A percentile compares a stretch with the other conserved stretches of the same genome.
phyloP scores from a whole-genome alignment of 2,329 filamentous ascomycete species.

The Mariannaea sp. region DNA sequence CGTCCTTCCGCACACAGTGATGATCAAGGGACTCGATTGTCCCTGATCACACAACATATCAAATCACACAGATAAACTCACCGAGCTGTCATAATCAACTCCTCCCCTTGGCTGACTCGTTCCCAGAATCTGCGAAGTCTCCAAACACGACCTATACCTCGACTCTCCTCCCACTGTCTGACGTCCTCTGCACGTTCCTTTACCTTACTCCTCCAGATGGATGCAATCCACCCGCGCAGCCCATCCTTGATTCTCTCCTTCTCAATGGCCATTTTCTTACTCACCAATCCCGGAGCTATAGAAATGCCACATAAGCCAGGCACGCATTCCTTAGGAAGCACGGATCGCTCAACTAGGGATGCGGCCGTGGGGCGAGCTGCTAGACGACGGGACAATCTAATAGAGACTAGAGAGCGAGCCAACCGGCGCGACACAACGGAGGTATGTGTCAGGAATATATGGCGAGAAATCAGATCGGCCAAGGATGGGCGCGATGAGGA shows the following conservation, averaged over 20 bases:
- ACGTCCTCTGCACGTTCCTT: conserved; percentile 54
- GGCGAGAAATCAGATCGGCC: conserved; percentile 64
- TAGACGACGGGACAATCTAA: conserved; percentile 66
- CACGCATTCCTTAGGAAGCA: conserved; percentile 68
- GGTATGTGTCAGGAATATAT: conserved; percentile 70
- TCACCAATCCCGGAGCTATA: conserved; percentile 66
- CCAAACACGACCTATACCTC: conserved; percentile 62
- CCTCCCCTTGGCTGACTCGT: conserved; percentile 53
- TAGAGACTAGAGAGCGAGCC: conserved; percentile 66
- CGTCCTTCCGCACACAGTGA: background rate
- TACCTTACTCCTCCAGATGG: conserved; percentile 60
- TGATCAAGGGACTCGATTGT: background rate
- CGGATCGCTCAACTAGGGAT: conserved; percentile 64
- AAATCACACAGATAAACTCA: conserved; percentile 24
- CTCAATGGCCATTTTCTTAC: conserved; percentile 65
- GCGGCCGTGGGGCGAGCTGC: conserved; percentile 63
- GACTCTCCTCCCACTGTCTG: conserved; percentile 53
- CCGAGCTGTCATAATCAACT: conserved; percentile 13
- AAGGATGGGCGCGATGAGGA: conserved; percentile 63
- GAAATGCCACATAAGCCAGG: conserved; percentile 47
- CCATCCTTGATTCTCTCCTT: conserved; percentile 70
- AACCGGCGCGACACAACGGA: conserved; percentile 67
- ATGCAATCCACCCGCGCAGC: conserved; percentile 66
- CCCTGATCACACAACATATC: background rate
- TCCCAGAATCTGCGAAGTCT: conserved; percentile 70